These are phyloP conservation scores for Candida ipomoeae DNA, from an alignment of 805 yeast species.

Conservation along the genomic window DNA sequence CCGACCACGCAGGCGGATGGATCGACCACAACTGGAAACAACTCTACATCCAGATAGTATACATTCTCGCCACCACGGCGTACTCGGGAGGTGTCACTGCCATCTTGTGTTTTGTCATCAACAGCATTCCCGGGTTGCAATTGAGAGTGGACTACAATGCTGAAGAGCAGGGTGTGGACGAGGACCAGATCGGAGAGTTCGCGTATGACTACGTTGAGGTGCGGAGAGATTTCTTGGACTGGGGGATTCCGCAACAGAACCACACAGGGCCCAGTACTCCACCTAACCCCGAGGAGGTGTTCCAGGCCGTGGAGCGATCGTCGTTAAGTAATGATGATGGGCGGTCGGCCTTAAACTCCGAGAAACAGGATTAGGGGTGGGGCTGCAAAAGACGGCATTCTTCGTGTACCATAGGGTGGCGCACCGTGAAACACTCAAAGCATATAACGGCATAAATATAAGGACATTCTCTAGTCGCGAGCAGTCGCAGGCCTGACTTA, in stretches of 20 bases:
- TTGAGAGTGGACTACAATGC: constrained; percentile 80
- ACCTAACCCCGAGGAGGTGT: constrained; percentile 8
- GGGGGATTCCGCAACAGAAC: constrained; percentile 28
- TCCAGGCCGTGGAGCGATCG: constrained; percentile 12
- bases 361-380: constrained; percentile 11
- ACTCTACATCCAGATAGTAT: constrained; percentile 85
- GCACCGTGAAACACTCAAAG: background rate
- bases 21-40: constrained; percentile 86
- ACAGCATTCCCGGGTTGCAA: constrained; percentile 76
- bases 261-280: constrained; percentile 9
- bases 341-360: constrained; percentile 7
- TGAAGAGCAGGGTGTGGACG: constrained; percentile 89
- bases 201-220: constrained; percentile 99
- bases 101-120: constrained; percentile 64
- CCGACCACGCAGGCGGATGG: constrained; percentile 91
- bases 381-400: background rate
- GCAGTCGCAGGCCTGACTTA: background rate
- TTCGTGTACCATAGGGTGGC: background rate
- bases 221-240: constrained; percentile 77
- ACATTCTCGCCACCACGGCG: constrained; percentile 67
- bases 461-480: background rate
- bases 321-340: constrained; percentile 7
- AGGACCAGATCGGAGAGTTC: constrained; percentile 95
- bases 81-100: constrained; percentile 76
- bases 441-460: background rate